Conservation (phyloP, 2,329 filamentous ascomycete genomes). For the Ascomycota sp. region DNA sequence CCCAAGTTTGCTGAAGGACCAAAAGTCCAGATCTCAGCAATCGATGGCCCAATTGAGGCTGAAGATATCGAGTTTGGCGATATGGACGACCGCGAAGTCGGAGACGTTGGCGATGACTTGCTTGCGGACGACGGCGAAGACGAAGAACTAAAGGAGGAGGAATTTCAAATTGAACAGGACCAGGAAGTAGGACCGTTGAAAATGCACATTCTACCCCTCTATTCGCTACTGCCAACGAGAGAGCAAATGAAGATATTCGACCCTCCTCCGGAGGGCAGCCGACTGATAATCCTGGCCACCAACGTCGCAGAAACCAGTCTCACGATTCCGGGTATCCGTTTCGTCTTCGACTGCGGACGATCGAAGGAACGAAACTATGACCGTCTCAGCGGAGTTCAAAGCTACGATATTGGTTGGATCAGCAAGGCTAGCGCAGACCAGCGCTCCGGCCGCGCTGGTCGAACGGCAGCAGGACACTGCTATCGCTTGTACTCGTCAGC, state of each 20-base stretch:
- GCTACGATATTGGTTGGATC: constrained; percentile 87
- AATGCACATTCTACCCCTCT: constrained; percentile 79
- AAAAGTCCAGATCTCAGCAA: constrained; percentile 53
- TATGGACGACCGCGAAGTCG: constrained; percentile 33
- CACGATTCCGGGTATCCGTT: constrained; percentile 84
- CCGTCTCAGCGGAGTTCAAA: constrained; percentile 73
- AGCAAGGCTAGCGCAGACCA: constrained; percentile 92
- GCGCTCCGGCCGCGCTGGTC: constrained; percentile 75
- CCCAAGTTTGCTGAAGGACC: constrained; percentile 33
- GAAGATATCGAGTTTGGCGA: constrained; percentile 73
- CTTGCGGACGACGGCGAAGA: constrained; percentile 30
- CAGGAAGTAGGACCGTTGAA: constrained; percentile 36
- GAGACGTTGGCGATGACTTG: constrained; percentile 31
- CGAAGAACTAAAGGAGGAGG: constrained; percentile 32
- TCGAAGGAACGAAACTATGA: constrained; percentile 86
- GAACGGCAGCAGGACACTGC: constrained; percentile 88
- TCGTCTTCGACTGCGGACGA: constrained; percentile 85
- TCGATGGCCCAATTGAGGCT: constrained; percentile 55
- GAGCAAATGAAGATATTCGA: constrained; percentile 87
- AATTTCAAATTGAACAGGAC: constrained; percentile 48
- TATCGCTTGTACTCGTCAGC: constrained; percentile 88
- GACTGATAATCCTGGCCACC: constrained; percentile 74
- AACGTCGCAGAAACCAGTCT: constrained; percentile 95
- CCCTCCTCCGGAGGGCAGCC: constrained; percentile 55
- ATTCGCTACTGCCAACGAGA: constrained; percentile 72